These are phyloP conservation scores for Boletus insuetus DNA, from an alignment of 768 basidiomycete genomes.

Conservation along the genomic window DNA sequence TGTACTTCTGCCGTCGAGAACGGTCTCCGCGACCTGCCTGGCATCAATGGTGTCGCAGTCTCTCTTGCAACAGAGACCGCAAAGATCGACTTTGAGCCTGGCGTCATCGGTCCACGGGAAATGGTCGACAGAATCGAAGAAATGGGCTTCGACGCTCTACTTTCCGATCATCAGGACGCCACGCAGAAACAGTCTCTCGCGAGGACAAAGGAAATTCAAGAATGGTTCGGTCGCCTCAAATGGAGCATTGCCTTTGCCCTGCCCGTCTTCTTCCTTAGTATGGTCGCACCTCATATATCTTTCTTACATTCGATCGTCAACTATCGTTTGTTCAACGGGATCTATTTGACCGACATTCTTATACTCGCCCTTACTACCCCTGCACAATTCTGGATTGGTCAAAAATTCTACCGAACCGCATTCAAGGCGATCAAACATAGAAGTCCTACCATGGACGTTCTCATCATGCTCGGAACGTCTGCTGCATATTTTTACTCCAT, in stretches of 20 bases:
- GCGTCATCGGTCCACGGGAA: slow-evolving; percentile 74
- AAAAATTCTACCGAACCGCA: slow-evolving; percentile 83
- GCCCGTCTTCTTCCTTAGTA: slow-evolving; percentile 91
- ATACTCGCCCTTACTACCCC: slow-evolving; percentile 80
- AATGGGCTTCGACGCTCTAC: slow-evolving; percentile 87
- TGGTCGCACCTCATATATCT: slow-evolving; percentile 73
- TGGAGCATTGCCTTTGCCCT: slow-evolving; percentile 77
- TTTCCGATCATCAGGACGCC: slow-evolving; percentile 74
- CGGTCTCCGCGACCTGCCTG: slow-evolving; percentile 65
- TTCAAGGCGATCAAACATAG: slow-evolving; percentile 89
- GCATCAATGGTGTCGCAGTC: slow-evolving; percentile 68
- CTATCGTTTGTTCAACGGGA: slow-evolving; percentile 53
- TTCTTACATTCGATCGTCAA: slow-evolving; percentile 54
- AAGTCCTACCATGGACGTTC: slow-evolving; percentile 95
- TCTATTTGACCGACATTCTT: slow-evolving; percentile 82
- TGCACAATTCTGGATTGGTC: slow-evolving; percentile 89
- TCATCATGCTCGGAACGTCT: slow-evolving; percentile 92
- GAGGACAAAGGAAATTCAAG: slow-evolving; percentile 85
- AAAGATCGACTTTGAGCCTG: slow-evolving; percentile 72
- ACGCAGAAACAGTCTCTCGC: slow-evolving; percentile 86
- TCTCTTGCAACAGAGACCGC: slow-evolving; percentile 76
- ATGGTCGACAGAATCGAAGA: slow-evolving; percentile 86
- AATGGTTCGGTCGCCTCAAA: slow-evolving; percentile 80
- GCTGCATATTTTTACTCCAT: slow-evolving; percentile 93
- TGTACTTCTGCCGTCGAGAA: slow-evolving; percentile 77